These are phyloP conservation scores for Vitis riparia DNA, from an alignment of 164 flowering plant species.

Conservation along the genomic window DNA sequence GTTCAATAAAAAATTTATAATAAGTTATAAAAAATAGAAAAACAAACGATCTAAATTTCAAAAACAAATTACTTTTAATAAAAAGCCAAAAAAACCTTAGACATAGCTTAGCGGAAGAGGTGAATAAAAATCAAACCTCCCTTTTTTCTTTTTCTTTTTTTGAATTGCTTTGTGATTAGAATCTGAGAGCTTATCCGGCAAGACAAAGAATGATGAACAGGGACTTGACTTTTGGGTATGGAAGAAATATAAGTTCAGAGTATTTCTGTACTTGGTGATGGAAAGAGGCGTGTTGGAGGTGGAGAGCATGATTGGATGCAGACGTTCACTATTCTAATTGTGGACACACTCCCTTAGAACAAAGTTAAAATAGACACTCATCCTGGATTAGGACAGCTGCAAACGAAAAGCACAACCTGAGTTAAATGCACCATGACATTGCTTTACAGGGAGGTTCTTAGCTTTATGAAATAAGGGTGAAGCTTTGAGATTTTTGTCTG, in stretches of 20 bases:
- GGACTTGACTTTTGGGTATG: constrained; percentile 9
- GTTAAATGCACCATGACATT: background rate
- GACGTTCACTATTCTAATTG: constrained; percentile 13
- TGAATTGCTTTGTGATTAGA: too few species aligned
- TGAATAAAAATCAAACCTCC: too few species aligned
- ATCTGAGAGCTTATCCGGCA: too few species aligned
- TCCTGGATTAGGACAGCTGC: constrained; percentile 14
- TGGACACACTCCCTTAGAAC: constrained; percentile 11
- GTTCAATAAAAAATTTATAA: too few species aligned
- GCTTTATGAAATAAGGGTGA: constrained; percentile 2
- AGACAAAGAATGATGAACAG: background rate
- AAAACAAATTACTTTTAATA: too few species aligned
- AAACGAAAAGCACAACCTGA: background rate
- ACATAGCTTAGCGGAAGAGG: too few species aligned
- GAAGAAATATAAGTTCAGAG: background rate
- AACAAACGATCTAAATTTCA: too few species aligned
- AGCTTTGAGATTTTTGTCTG: constrained; percentile 6
- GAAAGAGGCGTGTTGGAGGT: constrained; percentile 6
- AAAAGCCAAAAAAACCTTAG: too few species aligned
- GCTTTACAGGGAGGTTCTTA: background rate
- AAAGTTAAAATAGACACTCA: background rate
- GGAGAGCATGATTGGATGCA: constrained; percentile 6
- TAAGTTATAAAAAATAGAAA: too few species aligned
- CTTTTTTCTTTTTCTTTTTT: too few species aligned
- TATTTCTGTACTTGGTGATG: background rate